phyloP scores from a whole-genome alignment of 116 monocot genomes.

The Dioscorea cayenensis region DNA sequence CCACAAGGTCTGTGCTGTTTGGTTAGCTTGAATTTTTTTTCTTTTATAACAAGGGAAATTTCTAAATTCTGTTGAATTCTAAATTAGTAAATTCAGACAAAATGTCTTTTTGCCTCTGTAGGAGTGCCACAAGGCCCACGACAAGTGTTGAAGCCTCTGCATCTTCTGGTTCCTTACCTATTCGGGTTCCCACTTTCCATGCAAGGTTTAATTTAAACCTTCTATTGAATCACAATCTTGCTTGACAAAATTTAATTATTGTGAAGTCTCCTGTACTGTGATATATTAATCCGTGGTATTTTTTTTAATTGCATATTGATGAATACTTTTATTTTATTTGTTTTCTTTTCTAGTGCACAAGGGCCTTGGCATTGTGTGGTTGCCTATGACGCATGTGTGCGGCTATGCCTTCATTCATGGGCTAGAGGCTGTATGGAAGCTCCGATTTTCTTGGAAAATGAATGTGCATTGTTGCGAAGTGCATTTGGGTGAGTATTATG shows the following conservation, averaged over 20 bases:
- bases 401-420: slow-evolving; percentile 97
- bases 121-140: slow-evolving; percentile 26
- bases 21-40: neutral
- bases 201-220: slow-evolving; percentile 42
- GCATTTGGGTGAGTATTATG: slow-evolving; percentile 68
- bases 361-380: slow-evolving; percentile 95
- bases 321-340: neutral
- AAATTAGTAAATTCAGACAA: neutral
- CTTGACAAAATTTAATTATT: neutral
- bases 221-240: neutral
- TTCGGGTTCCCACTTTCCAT: slow-evolving; percentile 77
- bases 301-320: neutral
- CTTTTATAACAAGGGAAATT: neutral
- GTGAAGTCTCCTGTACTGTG: too few species aligned
- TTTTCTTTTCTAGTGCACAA: slow-evolving; percentile 46
- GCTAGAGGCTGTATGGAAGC: slow-evolving; percentile 98
- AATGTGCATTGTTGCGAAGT: slow-evolving; percentile 76
- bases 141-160: slow-evolving; percentile 17
- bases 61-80: too few species aligned
- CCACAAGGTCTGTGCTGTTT: slow-evolving; percentile 27
- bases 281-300: neutral
- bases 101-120: slow-evolving; percentile 7
- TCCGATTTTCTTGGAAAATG: slow-evolving; percentile 92
- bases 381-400: slow-evolving; percentile 97
- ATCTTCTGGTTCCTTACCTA: slow-evolving; percentile 46